These are phyloP conservation scores for Cenchrus purpureus DNA, from an alignment of 176 grass and related monocot genomes.

Conservation along the genomic window DNA sequence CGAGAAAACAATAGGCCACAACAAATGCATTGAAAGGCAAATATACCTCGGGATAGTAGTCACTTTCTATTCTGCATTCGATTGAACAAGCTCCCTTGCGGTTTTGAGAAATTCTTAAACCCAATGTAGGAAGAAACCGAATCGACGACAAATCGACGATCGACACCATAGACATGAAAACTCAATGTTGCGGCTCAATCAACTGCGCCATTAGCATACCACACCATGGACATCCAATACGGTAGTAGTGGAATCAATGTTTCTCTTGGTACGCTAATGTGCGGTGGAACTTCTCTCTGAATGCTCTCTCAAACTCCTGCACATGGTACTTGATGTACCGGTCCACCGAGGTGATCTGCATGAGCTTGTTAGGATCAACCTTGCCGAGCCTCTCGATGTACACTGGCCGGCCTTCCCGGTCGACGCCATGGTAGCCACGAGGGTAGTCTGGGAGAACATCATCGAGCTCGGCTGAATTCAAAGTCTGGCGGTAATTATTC, in stretches of 20 bases:
- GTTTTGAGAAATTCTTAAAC: conserved; percentile 83
- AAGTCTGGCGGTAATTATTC: conserved; percentile 48
- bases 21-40: no score
- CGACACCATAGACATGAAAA: not conserved
- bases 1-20: no score
- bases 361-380: conserved; percentile 63
- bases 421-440: conserved; percentile 69
- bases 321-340: conserved; percentile 79
- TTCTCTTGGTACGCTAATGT: conserved; percentile 70
- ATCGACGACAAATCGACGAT: not conserved
- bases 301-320: conserved; percentile 75
- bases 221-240: conserved; percentile 76
- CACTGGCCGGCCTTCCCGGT: conserved; percentile 61
- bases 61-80: no score
- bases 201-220: conserved; percentile 38
- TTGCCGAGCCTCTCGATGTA: conserved; percentile 72
- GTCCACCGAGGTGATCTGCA: conserved; percentile 66
- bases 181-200: not conserved
- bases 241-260: conserved; percentile 68
- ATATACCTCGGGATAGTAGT: no score
- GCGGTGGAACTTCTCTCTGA: conserved; percentile 66
- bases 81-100: conserved; percentile 62
- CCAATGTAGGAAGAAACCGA: conserved; percentile 45
- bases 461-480: conserved; percentile 58
- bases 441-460: conserved; percentile 68